Evolutionary conservation across 495 filamentous ascomycete genomes (phyloP).

Genomic region (Aspergillus leporis): DNA sequence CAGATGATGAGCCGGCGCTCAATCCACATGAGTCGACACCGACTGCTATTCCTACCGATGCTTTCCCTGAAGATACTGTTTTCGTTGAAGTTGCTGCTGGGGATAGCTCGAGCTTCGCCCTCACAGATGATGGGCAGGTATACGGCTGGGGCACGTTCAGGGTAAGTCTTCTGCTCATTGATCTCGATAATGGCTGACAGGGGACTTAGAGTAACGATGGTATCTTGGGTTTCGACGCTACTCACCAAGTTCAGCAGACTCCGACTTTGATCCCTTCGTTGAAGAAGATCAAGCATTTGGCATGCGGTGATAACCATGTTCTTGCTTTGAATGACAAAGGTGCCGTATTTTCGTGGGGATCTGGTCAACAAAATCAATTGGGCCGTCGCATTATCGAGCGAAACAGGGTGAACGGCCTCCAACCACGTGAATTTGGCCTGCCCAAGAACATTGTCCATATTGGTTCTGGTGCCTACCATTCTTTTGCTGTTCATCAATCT

Average conservation of each 20-base stretch:
- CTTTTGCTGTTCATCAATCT: constrained; percentile 70
- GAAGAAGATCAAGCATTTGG: constrained; percentile 57
- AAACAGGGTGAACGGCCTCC: constrained; percentile 55
- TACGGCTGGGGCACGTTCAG: constrained; percentile 75
- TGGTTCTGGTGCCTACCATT: constrained; percentile 57
- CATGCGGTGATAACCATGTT: constrained; percentile 61
- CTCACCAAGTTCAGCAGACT: constrained; percentile 41
- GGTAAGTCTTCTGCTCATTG: constrained; percentile 38
- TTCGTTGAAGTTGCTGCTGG: constrained; percentile 63
- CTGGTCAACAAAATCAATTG: constrained; percentile 63
- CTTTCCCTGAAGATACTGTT: constrained; percentile 54
- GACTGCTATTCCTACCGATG: constrained; percentile 49
- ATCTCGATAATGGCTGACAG: constrained; percentile 20
- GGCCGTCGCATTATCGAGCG: constrained; percentile 62
- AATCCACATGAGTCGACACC: constrained; percentile 64
- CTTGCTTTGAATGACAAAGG: constrained; percentile 59
- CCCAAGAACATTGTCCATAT: constrained; percentile 58
- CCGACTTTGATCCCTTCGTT: constrained; percentile 53
- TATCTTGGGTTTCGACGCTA: constrained; percentile 54
- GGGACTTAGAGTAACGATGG: constrained; percentile 54
- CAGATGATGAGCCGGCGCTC: constrained; percentile 55
- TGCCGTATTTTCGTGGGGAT: constrained; percentile 62
- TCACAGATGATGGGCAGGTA: constrained; percentile 65
- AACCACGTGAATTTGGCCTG: constrained; percentile 68
- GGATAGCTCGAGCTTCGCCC: constrained; percentile 63